A percentile compares a stretch with the other conserved stretches of the same genome.
Conservation (phyloP, 2,329 filamentous ascomycete genomes). For the Stromatinia cepivora region DNA sequence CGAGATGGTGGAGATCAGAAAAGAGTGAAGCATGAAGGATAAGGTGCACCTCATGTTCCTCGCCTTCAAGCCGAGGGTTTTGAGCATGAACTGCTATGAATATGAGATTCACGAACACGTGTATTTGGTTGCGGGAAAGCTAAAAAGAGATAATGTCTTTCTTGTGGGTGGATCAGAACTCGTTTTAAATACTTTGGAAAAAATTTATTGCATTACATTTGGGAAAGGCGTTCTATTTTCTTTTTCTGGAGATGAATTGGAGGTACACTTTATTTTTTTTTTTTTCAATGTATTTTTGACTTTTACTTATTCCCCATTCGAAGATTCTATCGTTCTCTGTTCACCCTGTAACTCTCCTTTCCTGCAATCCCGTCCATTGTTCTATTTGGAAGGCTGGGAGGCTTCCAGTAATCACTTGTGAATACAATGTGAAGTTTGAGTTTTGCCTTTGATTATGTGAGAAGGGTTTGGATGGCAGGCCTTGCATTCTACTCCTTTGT, state of each 20-base stretch:
- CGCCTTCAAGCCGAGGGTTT: background rate
- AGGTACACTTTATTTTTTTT: background rate
- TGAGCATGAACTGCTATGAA: slow-evolving; percentile 13
- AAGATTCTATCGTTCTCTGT: slow-evolving; percentile 3
- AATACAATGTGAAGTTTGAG: slow-evolving; percentile 7
- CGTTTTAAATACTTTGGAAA: background rate
- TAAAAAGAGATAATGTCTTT: slow-evolving; percentile 12
- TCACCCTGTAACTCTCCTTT: slow-evolving; percentile 2
- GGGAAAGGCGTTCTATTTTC: background rate
- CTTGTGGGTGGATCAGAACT: slow-evolving; percentile 14
- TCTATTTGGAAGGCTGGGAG: background rate
- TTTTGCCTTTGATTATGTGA: slow-evolving; percentile 1
- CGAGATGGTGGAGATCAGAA: slow-evolving; percentile 20
- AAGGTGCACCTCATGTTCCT: background rate
- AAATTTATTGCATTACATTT: slow-evolving; percentile 4
- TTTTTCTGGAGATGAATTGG: background rate
- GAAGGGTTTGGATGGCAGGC: slow-evolving; percentile 4
- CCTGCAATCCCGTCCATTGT: background rate
- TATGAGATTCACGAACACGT: slow-evolving; percentile 18
- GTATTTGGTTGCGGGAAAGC: slow-evolving; percentile 20
- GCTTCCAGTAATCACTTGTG: slow-evolving; percentile 4
- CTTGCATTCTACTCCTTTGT: slow-evolving; percentile 22
- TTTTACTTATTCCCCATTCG: background rate
- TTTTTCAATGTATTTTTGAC: background rate
- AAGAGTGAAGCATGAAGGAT: slow-evolving; percentile 23